Conservation (phyloP, 306 rosid genomes). For the Echinosophora koreensis region DNA sequence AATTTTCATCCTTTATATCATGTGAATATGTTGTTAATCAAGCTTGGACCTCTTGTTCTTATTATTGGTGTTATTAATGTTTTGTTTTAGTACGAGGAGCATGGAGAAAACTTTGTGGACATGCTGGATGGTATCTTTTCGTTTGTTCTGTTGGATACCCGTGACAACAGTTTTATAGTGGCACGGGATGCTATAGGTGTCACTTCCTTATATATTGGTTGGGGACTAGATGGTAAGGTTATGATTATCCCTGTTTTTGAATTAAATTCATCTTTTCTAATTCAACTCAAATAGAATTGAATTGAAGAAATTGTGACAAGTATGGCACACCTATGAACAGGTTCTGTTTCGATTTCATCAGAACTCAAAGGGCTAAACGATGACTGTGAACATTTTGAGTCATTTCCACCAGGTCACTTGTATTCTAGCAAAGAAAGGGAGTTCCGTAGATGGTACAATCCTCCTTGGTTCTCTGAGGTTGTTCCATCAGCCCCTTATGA, state of each 20-base stretch:
- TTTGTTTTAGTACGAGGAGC: slow-evolving; percentile 71
- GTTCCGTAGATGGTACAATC: slow-evolving; percentile 81
- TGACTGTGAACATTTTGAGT: slow-evolving; percentile 78
- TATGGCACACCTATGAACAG: slow-evolving; percentile 47
- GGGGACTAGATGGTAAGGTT: slow-evolving; percentile 80
- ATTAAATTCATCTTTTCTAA: slow-evolving; percentile 7
- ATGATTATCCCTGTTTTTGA: neutral
- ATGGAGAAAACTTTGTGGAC: slow-evolving; percentile 76
- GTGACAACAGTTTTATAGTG: slow-evolving; percentile 85
- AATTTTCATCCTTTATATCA: neutral
- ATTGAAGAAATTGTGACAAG: neutral
- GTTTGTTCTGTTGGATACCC: slow-evolving; percentile 78
- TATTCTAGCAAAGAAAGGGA: slow-evolving; percentile 82
- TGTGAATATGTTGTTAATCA: neutral
- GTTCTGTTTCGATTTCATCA: slow-evolving; percentile 87
- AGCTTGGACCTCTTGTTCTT: neutral
- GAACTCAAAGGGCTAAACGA: slow-evolving; percentile 80
- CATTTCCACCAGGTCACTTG: slow-evolving; percentile 83
- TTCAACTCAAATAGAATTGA: neutral
- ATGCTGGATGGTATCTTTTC: slow-evolving; percentile 89
- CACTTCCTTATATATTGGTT: slow-evolving; percentile 88
- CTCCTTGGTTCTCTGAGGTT: slow-evolving; percentile 84
- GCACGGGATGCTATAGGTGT: slow-evolving; percentile 92
- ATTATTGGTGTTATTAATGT: neutral
- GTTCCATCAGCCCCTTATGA: slow-evolving; percentile 87